A percentile compares a stretch with the other conserved stretches of the same genome.
phyloP scores from a whole-genome alignment of 2,329 filamentous ascomycete genomes.

The Trichoderma cornu-damae region DNA sequence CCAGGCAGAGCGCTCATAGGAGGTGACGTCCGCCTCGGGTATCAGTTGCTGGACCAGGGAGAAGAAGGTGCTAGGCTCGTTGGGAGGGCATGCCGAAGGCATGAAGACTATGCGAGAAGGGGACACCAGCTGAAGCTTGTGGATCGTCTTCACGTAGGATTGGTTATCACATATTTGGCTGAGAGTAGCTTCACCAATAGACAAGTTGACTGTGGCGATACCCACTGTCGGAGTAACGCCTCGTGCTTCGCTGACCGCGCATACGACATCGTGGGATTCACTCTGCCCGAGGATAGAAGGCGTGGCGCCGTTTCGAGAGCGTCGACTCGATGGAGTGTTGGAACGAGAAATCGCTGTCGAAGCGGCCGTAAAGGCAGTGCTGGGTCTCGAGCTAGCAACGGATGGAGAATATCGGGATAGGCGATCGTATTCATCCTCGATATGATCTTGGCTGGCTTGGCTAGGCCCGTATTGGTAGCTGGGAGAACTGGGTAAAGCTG shows the following conservation, averaged over 20 bases:
- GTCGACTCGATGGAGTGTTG: conserved; percentile 42
- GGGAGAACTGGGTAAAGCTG: not conserved
- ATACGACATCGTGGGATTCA: conserved; percentile 69
- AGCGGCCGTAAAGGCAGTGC: conserved; percentile 23
- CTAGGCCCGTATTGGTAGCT: not conserved
- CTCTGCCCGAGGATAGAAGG: conserved; percentile 41
- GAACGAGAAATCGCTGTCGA: conserved; percentile 27
- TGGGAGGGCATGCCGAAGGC: conserved; percentile 59
- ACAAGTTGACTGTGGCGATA: conserved; percentile 79
- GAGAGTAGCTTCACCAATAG: conserved; percentile 76
- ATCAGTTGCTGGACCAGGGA: conserved; percentile 63
- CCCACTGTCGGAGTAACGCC: conserved; percentile 80
- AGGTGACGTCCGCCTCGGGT: conserved; percentile 30
- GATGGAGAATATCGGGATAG: conserved; percentile 20
- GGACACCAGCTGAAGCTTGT: conserved; percentile 76
- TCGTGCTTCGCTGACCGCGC: conserved; percentile 82
- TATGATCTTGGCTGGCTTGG: not conserved
- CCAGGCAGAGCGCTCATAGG: conserved; percentile 76
- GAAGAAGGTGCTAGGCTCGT: conserved; percentile 66
- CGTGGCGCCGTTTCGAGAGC: conserved; percentile 37
- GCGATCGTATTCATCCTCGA: not conserved
- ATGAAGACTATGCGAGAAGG: conserved; percentile 78
- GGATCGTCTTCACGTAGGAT: conserved; percentile 81
- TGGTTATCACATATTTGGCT: conserved; percentile 92
- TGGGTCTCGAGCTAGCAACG: conserved; percentile 19